Conservation (phyloP, 2,329 filamentous ascomycete species). For the Scedosporium aurantiacum region DNA sequence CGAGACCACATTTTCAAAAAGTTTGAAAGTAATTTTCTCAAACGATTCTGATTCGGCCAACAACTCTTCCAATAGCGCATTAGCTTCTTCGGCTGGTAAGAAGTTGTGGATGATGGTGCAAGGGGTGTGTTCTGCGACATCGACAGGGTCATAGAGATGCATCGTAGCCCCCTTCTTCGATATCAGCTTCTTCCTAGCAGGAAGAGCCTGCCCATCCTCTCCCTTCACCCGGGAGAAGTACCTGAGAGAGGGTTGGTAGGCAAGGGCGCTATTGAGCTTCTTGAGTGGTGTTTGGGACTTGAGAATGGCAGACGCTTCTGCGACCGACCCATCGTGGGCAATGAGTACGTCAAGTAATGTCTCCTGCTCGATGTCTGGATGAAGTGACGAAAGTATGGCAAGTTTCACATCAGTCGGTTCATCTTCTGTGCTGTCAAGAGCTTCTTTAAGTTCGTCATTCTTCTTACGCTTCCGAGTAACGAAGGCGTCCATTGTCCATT, state of each 20-base stretch:
- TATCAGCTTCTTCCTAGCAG: conserved; percentile 38
- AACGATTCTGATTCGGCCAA: conserved; percentile 63
- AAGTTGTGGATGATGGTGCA: conserved; percentile 93
- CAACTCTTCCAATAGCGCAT: conserved; percentile 63
- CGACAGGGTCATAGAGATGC: conserved; percentile 69
- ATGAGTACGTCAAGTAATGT: conserved; percentile 69
- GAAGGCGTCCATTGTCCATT: conserved; percentile 43
- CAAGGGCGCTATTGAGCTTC: conserved; percentile 26
- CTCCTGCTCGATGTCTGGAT: conserved; percentile 52
- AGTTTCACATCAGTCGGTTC: conserved; percentile 87
- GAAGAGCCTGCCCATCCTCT: conserved; percentile 9
- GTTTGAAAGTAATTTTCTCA: conserved; percentile 61
- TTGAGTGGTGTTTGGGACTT: conserved; percentile 17
- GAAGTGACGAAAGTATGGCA: conserved; percentile 68
- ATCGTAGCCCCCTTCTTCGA: conserved; percentile 73
- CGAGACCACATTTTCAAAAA: conserved; percentile 79
- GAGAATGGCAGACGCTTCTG: conserved; percentile 50
- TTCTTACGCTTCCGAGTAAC: conserved; percentile 42
- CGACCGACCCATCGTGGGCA: conserved; percentile 65
- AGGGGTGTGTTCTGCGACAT: conserved; percentile 73
- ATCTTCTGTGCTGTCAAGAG: conserved; percentile 35
- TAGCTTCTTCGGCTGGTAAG: conserved; percentile 59
- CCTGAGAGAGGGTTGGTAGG: conserved; percentile 53
- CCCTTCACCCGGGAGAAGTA: conserved; percentile 27
- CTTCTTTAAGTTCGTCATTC: conserved; percentile 16